phyloP scores from a whole-genome alignment of 2,329 filamentous ascomycete species.

The Pseudopithomyces maydicus region DNA sequence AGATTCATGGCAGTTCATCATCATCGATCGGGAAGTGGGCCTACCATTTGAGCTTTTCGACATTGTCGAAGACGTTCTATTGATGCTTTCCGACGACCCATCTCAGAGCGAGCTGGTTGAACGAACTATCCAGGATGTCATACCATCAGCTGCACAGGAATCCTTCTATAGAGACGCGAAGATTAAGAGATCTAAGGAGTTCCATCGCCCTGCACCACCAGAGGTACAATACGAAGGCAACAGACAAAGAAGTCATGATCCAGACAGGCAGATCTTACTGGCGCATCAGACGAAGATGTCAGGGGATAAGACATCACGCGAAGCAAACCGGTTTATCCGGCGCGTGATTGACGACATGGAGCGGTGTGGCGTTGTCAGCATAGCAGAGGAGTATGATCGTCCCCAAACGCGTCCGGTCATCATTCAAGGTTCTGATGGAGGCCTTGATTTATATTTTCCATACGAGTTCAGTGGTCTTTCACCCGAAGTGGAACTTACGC shows the following conservation, averaged over 20 bases:
- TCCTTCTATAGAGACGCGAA: slow-evolving; percentile 26
- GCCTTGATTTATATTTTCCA: slow-evolving; percentile 32
- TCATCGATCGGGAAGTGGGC: slow-evolving; percentile 32
- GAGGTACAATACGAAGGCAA: slow-evolving; percentile 35
- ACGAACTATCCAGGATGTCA: slow-evolving; percentile 28
- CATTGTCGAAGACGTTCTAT: slow-evolving; percentile 30
- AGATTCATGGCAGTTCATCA: slow-evolving; percentile 40
- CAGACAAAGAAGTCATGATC: slow-evolving; percentile 23
- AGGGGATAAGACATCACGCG: slow-evolving; percentile 11
- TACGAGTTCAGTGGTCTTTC: slow-evolving; percentile 21
- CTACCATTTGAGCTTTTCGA: slow-evolving; percentile 32
- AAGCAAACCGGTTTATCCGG: slow-evolving; percentile 32
- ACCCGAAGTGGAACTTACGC: slow-evolving; percentile 14
- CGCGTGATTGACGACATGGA: slow-evolving; percentile 34
- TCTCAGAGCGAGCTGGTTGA: slow-evolving; percentile 27
- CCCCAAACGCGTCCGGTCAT: slow-evolving; percentile 31
- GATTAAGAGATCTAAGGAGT: slow-evolving; percentile 19
- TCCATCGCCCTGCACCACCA: slow-evolving; percentile 23
- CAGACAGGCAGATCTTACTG: slow-evolving; percentile 17
- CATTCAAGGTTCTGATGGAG: slow-evolving; percentile 27
- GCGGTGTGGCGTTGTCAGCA: slow-evolving; percentile 26
- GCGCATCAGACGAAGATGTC: slow-evolving; percentile 12
- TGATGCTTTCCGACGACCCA: slow-evolving; percentile 31
- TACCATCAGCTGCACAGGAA: slow-evolving; percentile 28
- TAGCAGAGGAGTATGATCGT: slow-evolving; percentile 20